These are phyloP conservation scores for Anethum foeniculum DNA, from an alignment of 140 eudicot species.

Conservation along the genomic window DNA sequence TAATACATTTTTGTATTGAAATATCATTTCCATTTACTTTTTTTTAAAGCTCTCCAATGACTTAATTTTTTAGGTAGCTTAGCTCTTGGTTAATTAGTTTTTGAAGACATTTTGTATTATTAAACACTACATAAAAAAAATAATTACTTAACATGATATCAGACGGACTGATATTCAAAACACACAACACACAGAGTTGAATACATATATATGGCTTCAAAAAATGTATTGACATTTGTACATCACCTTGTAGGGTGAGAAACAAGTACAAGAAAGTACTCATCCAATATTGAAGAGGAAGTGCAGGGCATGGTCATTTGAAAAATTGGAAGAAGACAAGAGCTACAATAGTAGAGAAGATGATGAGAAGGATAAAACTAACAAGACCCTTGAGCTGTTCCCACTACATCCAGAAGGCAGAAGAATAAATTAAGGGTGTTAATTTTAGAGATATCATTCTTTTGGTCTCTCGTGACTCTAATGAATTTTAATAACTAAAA, in stretches of 20 bases:
- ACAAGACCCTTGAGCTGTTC: constrained; percentile 72
- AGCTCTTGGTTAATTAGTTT: too few species aligned
- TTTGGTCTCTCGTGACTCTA: constrained; percentile 4
- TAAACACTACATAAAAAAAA: neutral
- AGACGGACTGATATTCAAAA: neutral
- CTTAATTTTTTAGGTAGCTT: too few species aligned
- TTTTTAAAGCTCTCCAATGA: too few species aligned
- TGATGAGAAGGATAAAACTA: constrained; percentile 24
- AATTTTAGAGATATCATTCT: neutral
- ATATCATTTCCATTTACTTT: too few species aligned
- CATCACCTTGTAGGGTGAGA: constrained; percentile 24
- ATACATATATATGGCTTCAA: too few species aligned
- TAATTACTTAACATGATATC: neutral
- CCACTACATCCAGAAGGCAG: constrained; percentile 91
- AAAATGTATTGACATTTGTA: neutral
- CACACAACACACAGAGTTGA: too few species aligned
- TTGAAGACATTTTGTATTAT: too few species aligned
- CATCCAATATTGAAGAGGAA: constrained; percentile 60
- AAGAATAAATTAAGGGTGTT: constrained; percentile 18
- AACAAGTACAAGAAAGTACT: constrained; percentile 39
- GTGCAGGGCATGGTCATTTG: constrained; percentile 74
- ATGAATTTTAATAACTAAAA: neutral
- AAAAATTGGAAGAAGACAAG: constrained; percentile 37
- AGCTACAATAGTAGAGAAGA: constrained; percentile 14
- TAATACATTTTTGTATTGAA: too few species aligned